Base-by-base conservation (phyloP, 495 filamentous ascomycete species). In the Platismatia glauca region DNA sequence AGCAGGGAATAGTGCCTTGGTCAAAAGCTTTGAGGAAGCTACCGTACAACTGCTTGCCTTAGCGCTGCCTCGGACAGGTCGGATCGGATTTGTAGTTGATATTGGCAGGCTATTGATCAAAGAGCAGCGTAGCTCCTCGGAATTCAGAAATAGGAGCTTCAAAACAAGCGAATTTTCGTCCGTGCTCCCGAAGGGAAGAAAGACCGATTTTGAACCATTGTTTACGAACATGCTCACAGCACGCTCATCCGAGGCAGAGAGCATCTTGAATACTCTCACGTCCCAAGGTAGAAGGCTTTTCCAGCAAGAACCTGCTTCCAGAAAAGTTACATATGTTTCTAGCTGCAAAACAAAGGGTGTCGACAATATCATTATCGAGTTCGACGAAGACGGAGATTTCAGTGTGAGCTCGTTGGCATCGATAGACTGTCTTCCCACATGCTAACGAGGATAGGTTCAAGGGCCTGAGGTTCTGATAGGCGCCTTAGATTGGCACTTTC, bases 301-400 rank as follows among this genome's bases (percentile, higher is more conserved):
- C 46, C 68, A 74, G 18, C 58, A 66, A 13, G 58, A 69, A 0
- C 67, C 70, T 20, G 64, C 58, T 9, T 66, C 68, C 4, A 66
- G 68, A 29, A 73, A 60, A 34, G 70, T 81, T 5, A 63, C 71
- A 3, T 88, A 86, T 64, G 79, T 84, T 29, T 81, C 83, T 44
- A 71, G 71, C 20, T 85, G 82, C 61, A 68, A 55, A 27, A 67
- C 69, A 1, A 67, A 64, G 18, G 24, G 57, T 0, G 53, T 63
- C 12, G 69, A 68, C 3, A 52, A 61, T 0, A 78, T 86, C 61
- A 60, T 79, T 20, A 71, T 88, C 9, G 73, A 76, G 4, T 71
- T 87, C n/a, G 72, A 82, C 67, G 74, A 72, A 6, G 67, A 69
- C 16, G 74, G 77, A 8, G 58, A 66, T 13, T 63, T 64, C 43